Conservation (phyloP, 768 basidiomycete species). For the Tulasnella sp. region DNA sequence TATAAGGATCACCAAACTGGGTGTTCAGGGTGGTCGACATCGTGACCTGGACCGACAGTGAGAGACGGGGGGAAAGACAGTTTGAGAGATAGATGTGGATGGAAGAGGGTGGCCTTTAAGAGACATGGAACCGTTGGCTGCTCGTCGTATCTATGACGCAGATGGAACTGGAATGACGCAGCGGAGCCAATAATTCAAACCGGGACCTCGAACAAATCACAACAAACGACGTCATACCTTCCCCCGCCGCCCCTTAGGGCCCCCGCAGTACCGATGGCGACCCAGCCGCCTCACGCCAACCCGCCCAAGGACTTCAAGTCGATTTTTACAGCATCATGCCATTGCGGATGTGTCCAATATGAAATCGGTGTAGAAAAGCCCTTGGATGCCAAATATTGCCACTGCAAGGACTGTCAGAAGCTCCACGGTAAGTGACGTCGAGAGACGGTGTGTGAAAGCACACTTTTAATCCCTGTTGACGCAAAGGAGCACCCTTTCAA, state of each 20-base stretch:
- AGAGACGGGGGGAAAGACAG: background rate
- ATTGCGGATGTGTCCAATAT: background rate
- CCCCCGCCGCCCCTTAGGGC: background rate
- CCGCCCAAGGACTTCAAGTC: background rate
- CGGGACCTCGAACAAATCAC: background rate
- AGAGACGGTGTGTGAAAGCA: background rate
- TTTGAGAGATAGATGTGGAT: background rate
- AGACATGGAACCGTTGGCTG: background rate
- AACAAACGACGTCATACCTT: background rate
- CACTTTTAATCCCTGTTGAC: background rate
- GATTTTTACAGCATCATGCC: background rate
- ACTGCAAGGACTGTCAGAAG: background rate
- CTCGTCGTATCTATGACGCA: background rate
- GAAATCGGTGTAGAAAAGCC: background rate
- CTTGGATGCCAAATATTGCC: background rate
- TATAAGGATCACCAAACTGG: slow-evolving; percentile 4
- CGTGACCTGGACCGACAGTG: slow-evolving; percentile 1
- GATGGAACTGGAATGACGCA: background rate
- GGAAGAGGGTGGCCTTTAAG: background rate
- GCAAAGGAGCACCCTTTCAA: background rate
- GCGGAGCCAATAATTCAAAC: background rate
- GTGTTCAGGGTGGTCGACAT: slow-evolving; percentile 11
- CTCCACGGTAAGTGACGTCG: background rate
- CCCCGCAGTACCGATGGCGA: background rate
- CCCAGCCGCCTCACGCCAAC: background rate